These are phyloP conservation scores for Myxozyma neotropica DNA, from an alignment of 805 yeast species.

Conservation along the genomic window DNA sequence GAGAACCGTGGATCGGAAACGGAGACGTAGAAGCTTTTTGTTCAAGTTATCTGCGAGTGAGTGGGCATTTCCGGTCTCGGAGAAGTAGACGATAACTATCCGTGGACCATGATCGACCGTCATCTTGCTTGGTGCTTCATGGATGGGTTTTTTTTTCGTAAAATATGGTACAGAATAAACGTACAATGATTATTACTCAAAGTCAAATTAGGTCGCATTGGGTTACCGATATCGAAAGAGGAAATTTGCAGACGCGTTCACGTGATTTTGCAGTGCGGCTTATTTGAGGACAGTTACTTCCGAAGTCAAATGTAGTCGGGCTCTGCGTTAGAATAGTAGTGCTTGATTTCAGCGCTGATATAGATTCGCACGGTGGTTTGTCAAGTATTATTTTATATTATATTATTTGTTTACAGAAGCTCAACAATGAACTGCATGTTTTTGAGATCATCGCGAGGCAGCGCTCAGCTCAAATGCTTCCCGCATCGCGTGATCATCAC, in stretches of 20 bases:
- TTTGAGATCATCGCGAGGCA: not conserved
- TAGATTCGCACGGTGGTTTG: no score
- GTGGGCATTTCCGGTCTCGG: conserved; percentile 90
- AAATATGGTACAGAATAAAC: not conserved
- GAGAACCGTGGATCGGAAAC: conserved; percentile 52
- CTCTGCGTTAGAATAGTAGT: no score
- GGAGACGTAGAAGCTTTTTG: conserved; percentile 56
- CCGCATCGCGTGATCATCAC: not conserved
- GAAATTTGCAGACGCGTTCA: not conserved
- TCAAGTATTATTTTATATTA: no score
- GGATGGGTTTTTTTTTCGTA: not conserved
- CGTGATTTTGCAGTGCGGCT: no score
- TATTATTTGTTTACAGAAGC: no score
- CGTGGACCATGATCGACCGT: conserved; percentile 28
- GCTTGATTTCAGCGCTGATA: no score
- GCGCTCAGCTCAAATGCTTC: not conserved
- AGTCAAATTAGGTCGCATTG: no score
- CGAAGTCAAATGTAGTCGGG: no score
- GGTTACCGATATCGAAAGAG: no score
- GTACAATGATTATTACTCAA: no score
- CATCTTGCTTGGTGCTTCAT: not conserved
- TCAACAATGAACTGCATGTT: no score
- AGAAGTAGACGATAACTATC: conserved; percentile 75
- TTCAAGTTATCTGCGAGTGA: conserved; percentile 75
- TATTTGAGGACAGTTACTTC: no score